Evolutionary conservation across 1,284 basidiomycete genomes (phyloP).

Genomic region (Schizophyllum amplum): DNA sequence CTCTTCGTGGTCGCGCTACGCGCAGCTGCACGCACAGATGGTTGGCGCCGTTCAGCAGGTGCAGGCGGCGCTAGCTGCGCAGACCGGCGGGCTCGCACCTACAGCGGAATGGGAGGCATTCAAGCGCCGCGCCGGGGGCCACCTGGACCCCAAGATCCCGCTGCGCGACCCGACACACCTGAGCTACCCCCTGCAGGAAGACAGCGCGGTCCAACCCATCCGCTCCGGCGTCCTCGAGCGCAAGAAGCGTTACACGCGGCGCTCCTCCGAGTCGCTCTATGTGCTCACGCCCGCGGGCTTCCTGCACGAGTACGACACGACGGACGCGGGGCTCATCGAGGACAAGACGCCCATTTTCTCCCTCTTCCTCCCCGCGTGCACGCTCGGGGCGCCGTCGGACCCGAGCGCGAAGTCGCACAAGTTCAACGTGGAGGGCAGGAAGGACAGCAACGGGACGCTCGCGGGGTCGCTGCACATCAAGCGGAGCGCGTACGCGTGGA

Average conservation of each 20-base stretch:
- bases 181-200: constrained; percentile 88
- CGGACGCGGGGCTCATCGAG: constrained; percentile 47
- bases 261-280: constrained; percentile 85
- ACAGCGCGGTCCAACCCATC: constrained; percentile 81
- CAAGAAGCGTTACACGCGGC: constrained; percentile 93
- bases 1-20: constrained; percentile 94
- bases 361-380: constrained; percentile 92
- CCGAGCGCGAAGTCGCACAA: constrained; percentile 75
- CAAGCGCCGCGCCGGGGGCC: constrained; percentile 87
- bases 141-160: constrained; percentile 93
- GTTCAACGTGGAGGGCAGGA: constrained; percentile 93
- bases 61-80: constrained; percentile 66
- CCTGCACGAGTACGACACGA: constrained; percentile 83
- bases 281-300: constrained; percentile 94
- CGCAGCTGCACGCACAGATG: constrained; percentile 93
- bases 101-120: constrained; percentile 97
- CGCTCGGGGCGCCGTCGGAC: constrained; percentile 83
- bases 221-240: constrained; percentile 90
- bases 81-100: constrained; percentile 80
- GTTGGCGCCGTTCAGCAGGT: constrained; percentile 73
- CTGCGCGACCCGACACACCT: constrained; percentile 75
- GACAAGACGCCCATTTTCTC: constrained; percentile 73
- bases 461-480: constrained; percentile 23
- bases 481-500: constrained; percentile 64
- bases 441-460: constrained; percentile 68